These are phyloP conservation scores for Fusarium sp. DNA, from an alignment of 2,329 filamentous ascomycete genomes.

Conservation along the genomic window DNA sequence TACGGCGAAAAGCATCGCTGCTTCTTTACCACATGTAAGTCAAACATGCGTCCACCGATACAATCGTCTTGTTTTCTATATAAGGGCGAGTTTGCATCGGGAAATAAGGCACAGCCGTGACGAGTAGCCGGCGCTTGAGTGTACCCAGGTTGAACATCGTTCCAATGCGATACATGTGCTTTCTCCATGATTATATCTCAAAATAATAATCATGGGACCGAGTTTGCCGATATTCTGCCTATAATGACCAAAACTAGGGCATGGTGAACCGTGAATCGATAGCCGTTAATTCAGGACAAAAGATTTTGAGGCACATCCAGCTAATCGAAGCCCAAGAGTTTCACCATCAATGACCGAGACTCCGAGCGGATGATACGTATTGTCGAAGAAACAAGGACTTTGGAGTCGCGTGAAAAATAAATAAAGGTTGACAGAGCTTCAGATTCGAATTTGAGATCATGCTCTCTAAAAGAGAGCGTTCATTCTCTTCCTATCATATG, in stretches of 20 bases:
- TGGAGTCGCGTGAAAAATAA: constrained; percentile 9
- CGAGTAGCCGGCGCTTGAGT: neutral
- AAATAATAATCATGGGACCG: neutral
- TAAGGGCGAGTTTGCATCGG: neutral
- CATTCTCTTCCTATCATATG: constrained; percentile 78
- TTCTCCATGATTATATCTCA: too few relatives aligned
- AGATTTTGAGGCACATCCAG: neutral
- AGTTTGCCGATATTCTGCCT: neutral
- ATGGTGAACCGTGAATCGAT: neutral
- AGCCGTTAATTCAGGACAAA: neutral
- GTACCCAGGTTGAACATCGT: neutral
- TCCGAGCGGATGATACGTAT: neutral
- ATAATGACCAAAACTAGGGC: neutral
- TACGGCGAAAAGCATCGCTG: neutral
- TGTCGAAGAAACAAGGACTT: neutral
- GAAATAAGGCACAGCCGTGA: neutral
- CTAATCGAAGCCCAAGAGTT: neutral
- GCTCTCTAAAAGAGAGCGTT: constrained; percentile 66
- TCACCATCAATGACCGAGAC: neutral
- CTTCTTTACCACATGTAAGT: neutral
- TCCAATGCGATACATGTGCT: neutral
- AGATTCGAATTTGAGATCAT: constrained; percentile 75
- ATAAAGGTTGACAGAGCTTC: constrained; percentile 59
- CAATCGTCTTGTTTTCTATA: neutral
- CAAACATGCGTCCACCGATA: neutral